Evolutionary conservation across 176 grass and related monocot genomes (phyloP), one percentile per base, ranked within the genome.

Genomic region (Oryza meridionalis): DNA sequence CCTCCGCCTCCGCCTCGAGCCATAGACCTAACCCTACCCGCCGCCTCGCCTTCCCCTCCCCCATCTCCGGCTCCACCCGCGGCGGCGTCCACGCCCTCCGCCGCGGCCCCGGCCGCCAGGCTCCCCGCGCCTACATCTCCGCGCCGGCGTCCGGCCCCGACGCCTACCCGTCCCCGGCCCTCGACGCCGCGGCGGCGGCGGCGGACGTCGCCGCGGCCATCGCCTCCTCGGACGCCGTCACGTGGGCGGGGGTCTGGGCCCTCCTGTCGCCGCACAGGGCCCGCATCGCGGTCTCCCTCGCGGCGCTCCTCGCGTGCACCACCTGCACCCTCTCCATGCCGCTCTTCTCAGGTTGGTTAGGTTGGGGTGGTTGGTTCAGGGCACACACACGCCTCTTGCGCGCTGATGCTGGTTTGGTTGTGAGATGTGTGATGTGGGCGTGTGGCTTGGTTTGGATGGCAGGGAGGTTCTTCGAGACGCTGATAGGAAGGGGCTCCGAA

Each of bases 401-500:
- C 49, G 78, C 42, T 49, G 75, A 43, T 70, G 44, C 49, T 76
- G 29, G 69, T 38, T 58, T 63, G 77, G 51, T 77, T 77, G 77
- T 82, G 31, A 82, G 51, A 55, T 55, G 51, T 62, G 37, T 80
- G 42, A 40, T 35, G 33, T 40, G 24, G 12, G 72, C 27, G 72
- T 43, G 11, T 69, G 22, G 51, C 15, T 82, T 46, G 17, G 13
- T 86, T 40, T 40, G 38, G 38, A 19, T 67, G 42, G 80, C 92
- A 97, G 94, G 94, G 77, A 88, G 88, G 65, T 98, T 98, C 82
- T 98, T 98, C 82, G 92, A 98, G 81, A 95, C 92, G 40, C 88
- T 98, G 27, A 91, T 94, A 50, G 92, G 92, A 51, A 94, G 77
- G 84, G 83, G 85, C 32, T 85, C 87, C 47, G 92, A 95, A 13